A percentile compares a stretch with the other conserved stretches of the same genome.
These are phyloP conservation scores for Puccinia hordei DNA, from an alignment of 1,284 basidiomycete genomes.

Conservation along the genomic window DNA sequence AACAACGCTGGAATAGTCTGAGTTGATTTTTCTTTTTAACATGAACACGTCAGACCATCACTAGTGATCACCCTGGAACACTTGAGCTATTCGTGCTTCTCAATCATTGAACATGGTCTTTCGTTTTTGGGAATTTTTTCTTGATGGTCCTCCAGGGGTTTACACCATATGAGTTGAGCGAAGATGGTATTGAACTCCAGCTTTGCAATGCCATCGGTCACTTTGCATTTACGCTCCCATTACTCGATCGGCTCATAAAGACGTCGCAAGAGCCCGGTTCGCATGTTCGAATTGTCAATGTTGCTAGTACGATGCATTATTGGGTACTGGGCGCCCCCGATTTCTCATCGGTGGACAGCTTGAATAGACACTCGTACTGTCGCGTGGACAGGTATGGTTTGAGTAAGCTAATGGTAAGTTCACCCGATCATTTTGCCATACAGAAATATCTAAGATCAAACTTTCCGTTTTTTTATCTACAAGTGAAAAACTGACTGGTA, in stretches of 20 bases:
- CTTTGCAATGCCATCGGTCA: constrained; percentile 47
- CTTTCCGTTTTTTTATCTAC: not conserved
- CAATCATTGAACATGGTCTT: too few relatives aligned
- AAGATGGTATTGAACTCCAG: constrained; percentile 49
- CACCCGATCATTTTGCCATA: not conserved
- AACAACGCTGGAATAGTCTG: constrained; percentile 57
- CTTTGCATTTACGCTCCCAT: constrained; percentile 41
- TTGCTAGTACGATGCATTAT: constrained; percentile 25
- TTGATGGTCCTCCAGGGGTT: constrained; percentile 7
- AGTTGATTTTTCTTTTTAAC: not conserved
- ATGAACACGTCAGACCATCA: not conserved
- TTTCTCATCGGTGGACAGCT: constrained; percentile 28
- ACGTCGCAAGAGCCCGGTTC: constrained; percentile 17
- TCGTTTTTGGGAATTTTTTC: not conserved
- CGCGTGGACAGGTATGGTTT: constrained; percentile 12
- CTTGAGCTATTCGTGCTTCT: too few relatives aligned
- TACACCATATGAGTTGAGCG: constrained; percentile 31
- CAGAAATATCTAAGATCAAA: too few relatives aligned
- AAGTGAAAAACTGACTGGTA: not conserved
- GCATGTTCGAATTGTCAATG: constrained; percentile 35
- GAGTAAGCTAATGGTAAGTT: constrained; percentile 34
- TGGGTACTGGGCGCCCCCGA: constrained; percentile 16
- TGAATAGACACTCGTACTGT: constrained; percentile 18
- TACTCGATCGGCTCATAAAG: constrained; percentile 26
- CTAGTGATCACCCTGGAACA: not conserved